A percentile compares a stretch with the other conserved stretches of the same genome.
Conservation (phyloP, 2,329 filamentous ascomycete species). For the Colletotrichum australisinense region DNA sequence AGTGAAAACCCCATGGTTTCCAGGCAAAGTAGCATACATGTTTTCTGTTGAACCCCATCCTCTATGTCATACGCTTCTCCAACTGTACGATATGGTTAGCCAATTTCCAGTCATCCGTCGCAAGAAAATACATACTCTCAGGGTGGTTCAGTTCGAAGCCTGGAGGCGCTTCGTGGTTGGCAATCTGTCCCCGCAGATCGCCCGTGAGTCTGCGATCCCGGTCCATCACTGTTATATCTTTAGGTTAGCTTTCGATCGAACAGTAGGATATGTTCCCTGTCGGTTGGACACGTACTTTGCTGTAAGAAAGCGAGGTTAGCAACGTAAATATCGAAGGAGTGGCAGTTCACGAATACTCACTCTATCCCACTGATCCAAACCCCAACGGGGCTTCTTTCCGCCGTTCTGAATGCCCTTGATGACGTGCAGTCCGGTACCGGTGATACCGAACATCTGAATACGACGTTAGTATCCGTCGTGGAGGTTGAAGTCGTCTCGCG, state of each 20-base stretch:
- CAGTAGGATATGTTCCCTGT: background rate
- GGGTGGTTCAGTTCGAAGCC: constrained; percentile 73
- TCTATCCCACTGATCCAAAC: constrained; percentile 72
- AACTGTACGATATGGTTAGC: constrained; percentile 50
- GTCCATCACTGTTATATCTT: constrained; percentile 68
- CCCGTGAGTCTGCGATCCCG: constrained; percentile 72
- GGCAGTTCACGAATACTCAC: constrained; percentile 50
- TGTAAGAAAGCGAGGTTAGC: constrained; percentile 49
- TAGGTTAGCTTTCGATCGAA: constrained; percentile 21
- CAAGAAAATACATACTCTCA: constrained; percentile 60
- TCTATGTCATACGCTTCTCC: constrained; percentile 64
- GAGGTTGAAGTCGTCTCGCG: background rate
- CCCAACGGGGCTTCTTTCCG: constrained; percentile 69
- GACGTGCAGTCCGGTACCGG: constrained; percentile 68
- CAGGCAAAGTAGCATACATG: constrained; percentile 14
- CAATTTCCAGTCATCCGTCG: background rate
- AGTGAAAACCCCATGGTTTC: background rate
- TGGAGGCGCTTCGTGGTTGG: constrained; percentile 63
- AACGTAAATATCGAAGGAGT: background rate
- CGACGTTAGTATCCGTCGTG: constrained; percentile 40
- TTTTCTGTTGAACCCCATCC: background rate
- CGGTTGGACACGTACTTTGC: constrained; percentile 61
- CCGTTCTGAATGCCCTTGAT: constrained; percentile 70
- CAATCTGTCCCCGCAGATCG: constrained; percentile 67
- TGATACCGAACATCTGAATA: constrained; percentile 71